A percentile compares a stretch with the other conserved stretches of the same genome.
phyloP scores from a whole-genome alignment of 768 basidiomycete species.

The Naganishia antarctica region DNA sequence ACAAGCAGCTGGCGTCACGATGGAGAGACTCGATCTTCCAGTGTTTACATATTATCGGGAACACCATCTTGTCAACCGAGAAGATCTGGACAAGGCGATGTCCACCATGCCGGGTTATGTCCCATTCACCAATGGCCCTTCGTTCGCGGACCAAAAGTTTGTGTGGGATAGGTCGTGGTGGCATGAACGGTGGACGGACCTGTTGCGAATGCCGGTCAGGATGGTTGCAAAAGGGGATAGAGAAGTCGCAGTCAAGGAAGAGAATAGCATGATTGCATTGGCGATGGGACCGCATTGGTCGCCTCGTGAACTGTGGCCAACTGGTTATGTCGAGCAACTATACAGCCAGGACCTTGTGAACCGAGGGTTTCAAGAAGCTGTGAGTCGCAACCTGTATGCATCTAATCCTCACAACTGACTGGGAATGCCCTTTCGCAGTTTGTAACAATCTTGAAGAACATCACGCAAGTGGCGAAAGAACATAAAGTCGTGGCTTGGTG shows the following conservation, averaged over 20 bases:
- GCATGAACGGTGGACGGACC: conserved; percentile 3
- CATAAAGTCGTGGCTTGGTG: conserved; percentile 17
- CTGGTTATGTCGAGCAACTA: neutral
- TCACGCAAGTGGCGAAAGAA: neutral
- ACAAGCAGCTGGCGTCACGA: neutral
- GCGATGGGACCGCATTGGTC: conserved; percentile 8
- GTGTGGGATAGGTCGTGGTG: conserved; percentile 1
- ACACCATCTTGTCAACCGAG: neutral
- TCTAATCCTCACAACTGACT: too few species aligned
- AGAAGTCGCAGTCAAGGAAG: neutral
- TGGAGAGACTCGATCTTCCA: neutral
- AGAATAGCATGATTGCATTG: neutral
- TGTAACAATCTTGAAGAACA: neutral
- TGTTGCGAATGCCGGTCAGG: neutral
- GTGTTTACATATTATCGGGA: conserved; percentile 1
- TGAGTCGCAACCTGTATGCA: too few species aligned
- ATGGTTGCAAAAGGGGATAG: neutral
- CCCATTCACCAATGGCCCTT: neutral
- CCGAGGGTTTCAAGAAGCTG: neutral
- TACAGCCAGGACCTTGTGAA: neutral
- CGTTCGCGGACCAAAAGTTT: neutral
- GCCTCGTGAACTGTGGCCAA: neutral
- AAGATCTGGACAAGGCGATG: neutral
- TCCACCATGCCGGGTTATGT: neutral
- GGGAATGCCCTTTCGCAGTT: too few species aligned